phyloP scores from a whole-genome alignment of 331 rosid species.

The Erythrophleum ivorense region DNA sequence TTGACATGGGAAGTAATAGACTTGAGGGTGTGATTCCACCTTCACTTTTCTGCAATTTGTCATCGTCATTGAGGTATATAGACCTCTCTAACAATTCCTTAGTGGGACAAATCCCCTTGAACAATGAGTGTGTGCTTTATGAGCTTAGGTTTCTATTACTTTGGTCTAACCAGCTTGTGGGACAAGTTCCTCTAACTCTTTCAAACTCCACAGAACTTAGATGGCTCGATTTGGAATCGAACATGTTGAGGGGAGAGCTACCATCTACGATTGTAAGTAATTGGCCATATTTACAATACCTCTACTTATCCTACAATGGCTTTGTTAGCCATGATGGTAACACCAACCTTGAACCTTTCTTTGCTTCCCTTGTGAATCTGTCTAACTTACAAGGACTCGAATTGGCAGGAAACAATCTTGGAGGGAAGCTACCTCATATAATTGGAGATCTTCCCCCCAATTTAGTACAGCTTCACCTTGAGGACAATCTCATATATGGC shows the following conservation, averaged over 20 bases:
- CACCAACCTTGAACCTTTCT: constrained; percentile 83
- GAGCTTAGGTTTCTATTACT: constrained; percentile 69
- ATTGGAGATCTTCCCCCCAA: constrained; percentile 77
- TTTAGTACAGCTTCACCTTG: constrained; percentile 66
- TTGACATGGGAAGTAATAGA: constrained; percentile 73
- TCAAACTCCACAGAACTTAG: constrained; percentile 71
- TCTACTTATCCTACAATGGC: constrained; percentile 71
- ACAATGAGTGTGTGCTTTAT: constrained; percentile 56
- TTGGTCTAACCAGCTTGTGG: constrained; percentile 81
- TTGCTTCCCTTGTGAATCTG: constrained; percentile 68
- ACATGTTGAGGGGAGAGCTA: constrained; percentile 73
- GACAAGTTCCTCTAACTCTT: constrained; percentile 68
- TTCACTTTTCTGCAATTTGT: constrained; percentile 71
- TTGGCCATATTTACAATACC: constrained; percentile 66
- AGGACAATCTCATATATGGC: constrained; percentile 71
- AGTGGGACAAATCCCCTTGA: constrained; percentile 64
- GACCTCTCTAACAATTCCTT: constrained; percentile 89
- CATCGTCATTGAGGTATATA: constrained; percentile 66
- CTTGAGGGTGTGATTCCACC: constrained; percentile 69
- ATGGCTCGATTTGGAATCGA: constrained; percentile 88
- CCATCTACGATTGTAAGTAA: constrained; percentile 62
- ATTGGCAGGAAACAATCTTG: constrained; percentile 74
- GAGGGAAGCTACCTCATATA: constrained; percentile 73
- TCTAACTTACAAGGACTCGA: constrained; percentile 73
- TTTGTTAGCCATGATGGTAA: constrained; percentile 76